Evolutionary conservation across 768 basidiomycete species (phyloP).

Genomic region (Phlebiopsis flavidoalba): DNA sequence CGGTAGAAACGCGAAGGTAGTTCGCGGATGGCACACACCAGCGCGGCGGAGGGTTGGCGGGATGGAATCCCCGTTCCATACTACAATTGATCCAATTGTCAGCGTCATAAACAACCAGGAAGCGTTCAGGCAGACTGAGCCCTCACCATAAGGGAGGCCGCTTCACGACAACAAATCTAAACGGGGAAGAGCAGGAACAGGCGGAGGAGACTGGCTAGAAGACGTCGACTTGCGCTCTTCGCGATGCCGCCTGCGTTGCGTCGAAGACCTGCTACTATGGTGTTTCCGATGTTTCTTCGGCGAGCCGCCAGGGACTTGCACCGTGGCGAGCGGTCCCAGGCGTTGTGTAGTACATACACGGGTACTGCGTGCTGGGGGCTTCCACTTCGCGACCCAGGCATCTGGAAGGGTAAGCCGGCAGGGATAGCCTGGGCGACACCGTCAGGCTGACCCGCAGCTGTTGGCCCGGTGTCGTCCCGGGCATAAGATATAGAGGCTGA

Average conservation of each 20-base stretch:
- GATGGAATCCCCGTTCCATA: too few relatives aligned
- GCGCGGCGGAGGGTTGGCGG: too few relatives aligned
- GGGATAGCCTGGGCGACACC: background rate
- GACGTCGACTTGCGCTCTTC: background rate
- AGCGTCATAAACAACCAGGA: too few relatives aligned
- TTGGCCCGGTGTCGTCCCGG: slow-evolving; percentile 11
- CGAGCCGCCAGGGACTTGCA: slow-evolving; percentile 4
- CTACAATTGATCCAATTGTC: too few relatives aligned
- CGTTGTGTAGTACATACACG: slow-evolving; percentile 18
- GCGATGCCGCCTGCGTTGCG: background rate
- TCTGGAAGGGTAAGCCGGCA: background rate
- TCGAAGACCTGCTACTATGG: background rate
- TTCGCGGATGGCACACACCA: too few relatives aligned
- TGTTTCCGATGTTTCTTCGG: slow-evolving; percentile 7
- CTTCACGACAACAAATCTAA: too few relatives aligned
- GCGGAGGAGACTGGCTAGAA: background rate
- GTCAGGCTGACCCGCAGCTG: background rate
- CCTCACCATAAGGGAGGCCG: too few relatives aligned
- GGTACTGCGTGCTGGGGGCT: slow-evolving; percentile 14
- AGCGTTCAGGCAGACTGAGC: too few relatives aligned
- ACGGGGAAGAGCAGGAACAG: background rate
- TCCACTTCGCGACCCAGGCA: background rate
- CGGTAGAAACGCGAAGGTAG: too few relatives aligned
- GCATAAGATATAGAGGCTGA: slow-evolving; percentile 18
- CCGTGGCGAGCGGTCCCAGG: slow-evolving; percentile 11